Conservation (phyloP, 305 asterid species). For the Fraxinus xanthoxyloides region DNA sequence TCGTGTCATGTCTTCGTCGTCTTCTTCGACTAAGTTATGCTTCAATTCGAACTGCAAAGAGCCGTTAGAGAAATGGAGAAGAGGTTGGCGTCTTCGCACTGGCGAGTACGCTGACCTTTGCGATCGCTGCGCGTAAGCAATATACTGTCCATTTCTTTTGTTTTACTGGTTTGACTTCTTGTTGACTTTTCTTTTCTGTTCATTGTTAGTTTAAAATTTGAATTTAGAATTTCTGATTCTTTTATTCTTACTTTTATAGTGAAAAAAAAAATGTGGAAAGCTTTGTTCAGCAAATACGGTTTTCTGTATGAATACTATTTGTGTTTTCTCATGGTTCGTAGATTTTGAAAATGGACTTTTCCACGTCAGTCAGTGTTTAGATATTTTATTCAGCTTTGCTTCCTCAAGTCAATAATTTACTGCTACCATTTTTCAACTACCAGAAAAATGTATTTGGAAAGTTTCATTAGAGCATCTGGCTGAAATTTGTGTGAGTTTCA, state of each 20-base stretch:
- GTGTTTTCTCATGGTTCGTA: background rate
- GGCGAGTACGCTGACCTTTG: slow-evolving; percentile 91
- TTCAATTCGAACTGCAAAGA: slow-evolving; percentile 77
- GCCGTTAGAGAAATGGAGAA: slow-evolving; percentile 46
- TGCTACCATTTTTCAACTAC: background rate
- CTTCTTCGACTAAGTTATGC: slow-evolving; percentile 44
- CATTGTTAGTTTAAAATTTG: slow-evolving; percentile 10
- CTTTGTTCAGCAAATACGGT: background rate
- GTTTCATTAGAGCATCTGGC: background rate
- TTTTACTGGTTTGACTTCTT: slow-evolving; percentile 8
- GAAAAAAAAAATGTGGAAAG: background rate
- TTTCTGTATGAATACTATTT: background rate
- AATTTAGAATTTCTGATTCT: background rate
- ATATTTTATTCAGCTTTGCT: background rate
- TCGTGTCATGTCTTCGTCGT: slow-evolving; percentile 35
- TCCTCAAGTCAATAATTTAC: background rate
- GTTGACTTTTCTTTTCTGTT: background rate
- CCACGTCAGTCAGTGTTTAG: background rate
- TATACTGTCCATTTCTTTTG: background rate
- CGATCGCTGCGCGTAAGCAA: slow-evolving; percentile 89
- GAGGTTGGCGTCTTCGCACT: slow-evolving; percentile 94
- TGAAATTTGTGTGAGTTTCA: background rate
- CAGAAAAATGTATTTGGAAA: background rate
- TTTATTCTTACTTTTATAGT: background rate
- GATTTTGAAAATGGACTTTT: slow-evolving; percentile 9